Conservation (phyloP, 306 rosid genomes). For the Glycine soja region DNA sequence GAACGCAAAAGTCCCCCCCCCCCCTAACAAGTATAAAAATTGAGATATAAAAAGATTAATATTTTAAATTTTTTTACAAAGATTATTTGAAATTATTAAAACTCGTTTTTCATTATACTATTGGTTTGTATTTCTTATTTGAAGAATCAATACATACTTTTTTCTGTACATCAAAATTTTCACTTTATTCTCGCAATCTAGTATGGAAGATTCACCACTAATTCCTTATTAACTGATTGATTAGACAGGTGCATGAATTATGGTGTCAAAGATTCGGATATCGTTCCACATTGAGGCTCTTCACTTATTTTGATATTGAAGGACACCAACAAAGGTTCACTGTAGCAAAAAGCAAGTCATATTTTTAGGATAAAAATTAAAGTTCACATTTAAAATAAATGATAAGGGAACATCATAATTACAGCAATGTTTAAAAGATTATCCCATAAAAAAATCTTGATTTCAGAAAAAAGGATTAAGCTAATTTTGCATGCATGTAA, state of each 20-base stretch:
- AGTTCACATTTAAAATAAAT: not conserved
- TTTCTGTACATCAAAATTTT: not conserved
- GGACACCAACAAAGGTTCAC: not conserved
- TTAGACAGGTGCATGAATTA: slow-evolving; percentile 10
- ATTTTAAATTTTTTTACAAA: no score
- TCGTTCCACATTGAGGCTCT: not conserved
- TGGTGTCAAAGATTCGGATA: not conserved
- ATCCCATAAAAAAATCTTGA: not conserved
- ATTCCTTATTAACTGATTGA: slow-evolving; percentile 31
- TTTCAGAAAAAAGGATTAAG: not conserved
- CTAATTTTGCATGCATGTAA: no score
- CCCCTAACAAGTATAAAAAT: no score
- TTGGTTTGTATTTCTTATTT: not conserved
- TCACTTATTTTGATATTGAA: not conserved
- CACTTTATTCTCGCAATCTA: not conserved
- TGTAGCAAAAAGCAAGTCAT: not conserved
- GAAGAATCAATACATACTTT: not conserved
- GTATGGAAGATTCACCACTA: not conserved
- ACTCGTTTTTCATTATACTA: not conserved
- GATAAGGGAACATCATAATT: not conserved
- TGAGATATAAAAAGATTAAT: no score
- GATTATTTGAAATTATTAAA: not conserved
- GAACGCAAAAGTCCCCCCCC: not conserved
- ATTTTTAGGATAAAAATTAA: not conserved
- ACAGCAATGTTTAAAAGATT: not conserved